Evolutionary conservation across 805 yeast species (phyloP).

Genomic region (Pichia cabralensis): DNA sequence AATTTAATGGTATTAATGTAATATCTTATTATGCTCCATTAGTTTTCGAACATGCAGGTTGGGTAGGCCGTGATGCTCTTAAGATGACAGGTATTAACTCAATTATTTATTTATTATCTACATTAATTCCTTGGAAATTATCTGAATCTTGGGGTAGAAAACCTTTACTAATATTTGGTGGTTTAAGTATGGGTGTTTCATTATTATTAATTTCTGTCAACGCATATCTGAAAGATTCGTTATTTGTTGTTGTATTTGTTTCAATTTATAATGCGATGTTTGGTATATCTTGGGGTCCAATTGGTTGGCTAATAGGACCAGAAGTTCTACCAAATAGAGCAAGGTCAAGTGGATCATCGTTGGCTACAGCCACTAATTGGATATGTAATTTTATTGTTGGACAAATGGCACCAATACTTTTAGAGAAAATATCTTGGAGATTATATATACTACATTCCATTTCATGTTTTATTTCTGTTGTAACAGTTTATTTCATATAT

Average conservation of each 20-base stretch:
- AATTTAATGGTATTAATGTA: constrained; percentile 86
- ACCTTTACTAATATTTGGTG: constrained; percentile 72
- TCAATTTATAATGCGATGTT: constrained; percentile 74
- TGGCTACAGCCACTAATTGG: constrained; percentile 92
- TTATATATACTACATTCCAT: constrained; percentile 74
- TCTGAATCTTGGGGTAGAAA: constrained; percentile 90
- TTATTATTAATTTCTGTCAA: constrained; percentile 56
- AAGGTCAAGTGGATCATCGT: constrained; percentile 82
- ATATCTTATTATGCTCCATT: constrained; percentile 89
- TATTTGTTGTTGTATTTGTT: constrained; percentile 59
- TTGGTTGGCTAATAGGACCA: constrained; percentile 76
- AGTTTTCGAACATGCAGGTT: constrained; percentile 92
- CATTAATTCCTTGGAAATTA: constrained; percentile 84
- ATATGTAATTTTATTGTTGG: constrained; percentile 87
- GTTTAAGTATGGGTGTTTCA: constrained; percentile 68
- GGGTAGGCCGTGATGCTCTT: constrained; percentile 81
- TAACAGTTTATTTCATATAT: constrained; percentile 61
- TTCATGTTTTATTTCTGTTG: constrained; percentile 64
- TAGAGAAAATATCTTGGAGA: constrained; percentile 68
- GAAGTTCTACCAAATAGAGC: constrained; percentile 80
- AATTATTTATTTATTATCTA: constrained; percentile 43
- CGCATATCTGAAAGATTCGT: constrained; percentile 47
- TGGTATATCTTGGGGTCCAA: constrained; percentile 91
- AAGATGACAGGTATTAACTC: constrained; percentile 83
- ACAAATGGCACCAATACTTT: constrained; percentile 78